phyloP scores from a whole-genome alignment of 148 eudicot genomes.

The Simmondsia chinensis region DNA sequence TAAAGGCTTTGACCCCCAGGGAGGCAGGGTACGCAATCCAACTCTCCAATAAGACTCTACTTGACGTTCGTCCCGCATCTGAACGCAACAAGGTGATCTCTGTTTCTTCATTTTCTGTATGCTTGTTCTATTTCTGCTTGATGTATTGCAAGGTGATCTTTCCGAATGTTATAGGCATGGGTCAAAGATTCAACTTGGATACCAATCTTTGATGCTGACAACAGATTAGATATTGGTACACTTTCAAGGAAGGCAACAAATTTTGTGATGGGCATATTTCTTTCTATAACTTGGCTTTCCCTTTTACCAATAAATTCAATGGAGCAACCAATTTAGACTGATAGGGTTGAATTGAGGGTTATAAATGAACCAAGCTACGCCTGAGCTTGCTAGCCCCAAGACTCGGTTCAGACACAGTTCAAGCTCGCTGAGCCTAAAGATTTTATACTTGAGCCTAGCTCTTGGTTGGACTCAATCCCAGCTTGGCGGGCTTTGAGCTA shows the following conservation, averaged over 20 bases:
- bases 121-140: no score
- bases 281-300: neutral
- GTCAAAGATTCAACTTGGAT: slow-evolving; percentile 87
- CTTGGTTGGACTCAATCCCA: no score
- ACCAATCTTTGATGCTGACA: slow-evolving; percentile 79
- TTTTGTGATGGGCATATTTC: slow-evolving; percentile 72
- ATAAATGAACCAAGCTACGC: no score
- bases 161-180: slow-evolving; percentile 74
- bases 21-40: slow-evolving; percentile 98
- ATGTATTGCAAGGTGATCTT: slow-evolving; percentile 1
- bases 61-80: slow-evolving; percentile 82
- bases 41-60: slow-evolving; percentile 66
- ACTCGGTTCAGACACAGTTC: no score
- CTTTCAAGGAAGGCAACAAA: slow-evolving; percentile 62
- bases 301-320: neutral
- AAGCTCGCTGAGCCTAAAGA: no score
- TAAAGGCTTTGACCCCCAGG: slow-evolving; percentile 67
- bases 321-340: neutral
- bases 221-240: slow-evolving; percentile 40
- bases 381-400: no score
- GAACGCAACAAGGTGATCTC: slow-evolving; percentile 67
- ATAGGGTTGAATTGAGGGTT: no score
- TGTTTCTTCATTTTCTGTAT: neutral
- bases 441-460: no score
- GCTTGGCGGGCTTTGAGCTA: no score